A percentile compares a stretch with the other conserved stretches of the same genome.
Evolutionary conservation across 805 yeast genomes (phyloP).

Genomic region (Metschnikowia gruessii): DNA sequence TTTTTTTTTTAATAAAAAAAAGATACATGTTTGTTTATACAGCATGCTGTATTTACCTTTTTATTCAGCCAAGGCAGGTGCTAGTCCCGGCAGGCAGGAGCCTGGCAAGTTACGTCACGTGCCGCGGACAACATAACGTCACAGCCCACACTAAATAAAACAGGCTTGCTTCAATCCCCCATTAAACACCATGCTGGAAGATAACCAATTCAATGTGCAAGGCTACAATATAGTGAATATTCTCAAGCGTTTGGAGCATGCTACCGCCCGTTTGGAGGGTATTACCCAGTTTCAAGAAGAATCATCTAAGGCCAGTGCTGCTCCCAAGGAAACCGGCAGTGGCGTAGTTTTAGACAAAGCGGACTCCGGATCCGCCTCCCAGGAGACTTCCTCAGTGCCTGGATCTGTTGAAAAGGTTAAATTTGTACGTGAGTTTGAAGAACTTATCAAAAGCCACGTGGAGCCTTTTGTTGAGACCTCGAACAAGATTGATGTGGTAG

Average conservation of each 20-base stretch:
- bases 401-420: constrained; percentile 34
- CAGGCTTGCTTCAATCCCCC: background rate
- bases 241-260: constrained; percentile 74
- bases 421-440: constrained; percentile 52
- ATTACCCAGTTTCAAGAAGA: constrained; percentile 76
- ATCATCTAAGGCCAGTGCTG: constrained; percentile 30
- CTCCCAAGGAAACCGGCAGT: constrained; percentile 6
- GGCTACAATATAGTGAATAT: constrained; percentile 87
- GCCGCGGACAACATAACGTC: constrained; percentile 1
- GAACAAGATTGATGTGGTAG: constrained; percentile 50
- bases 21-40: no score
- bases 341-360: background rate
- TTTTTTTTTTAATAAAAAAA: no score
- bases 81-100: background rate
- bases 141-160: background rate
- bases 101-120: constrained; percentile 5
- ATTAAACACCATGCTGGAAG: constrained; percentile 34
- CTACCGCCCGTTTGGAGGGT: constrained; percentile 89
- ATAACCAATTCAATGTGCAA: constrained; percentile 54
- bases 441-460: constrained; percentile 49
- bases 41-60: no score
- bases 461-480: constrained; percentile 60
- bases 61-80: background rate
- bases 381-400: background rate
- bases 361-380: background rate